phyloP scores from a whole-genome alignment of 2,329 filamentous ascomycete genomes.

The Alternaria novae-zelandiae region DNA sequence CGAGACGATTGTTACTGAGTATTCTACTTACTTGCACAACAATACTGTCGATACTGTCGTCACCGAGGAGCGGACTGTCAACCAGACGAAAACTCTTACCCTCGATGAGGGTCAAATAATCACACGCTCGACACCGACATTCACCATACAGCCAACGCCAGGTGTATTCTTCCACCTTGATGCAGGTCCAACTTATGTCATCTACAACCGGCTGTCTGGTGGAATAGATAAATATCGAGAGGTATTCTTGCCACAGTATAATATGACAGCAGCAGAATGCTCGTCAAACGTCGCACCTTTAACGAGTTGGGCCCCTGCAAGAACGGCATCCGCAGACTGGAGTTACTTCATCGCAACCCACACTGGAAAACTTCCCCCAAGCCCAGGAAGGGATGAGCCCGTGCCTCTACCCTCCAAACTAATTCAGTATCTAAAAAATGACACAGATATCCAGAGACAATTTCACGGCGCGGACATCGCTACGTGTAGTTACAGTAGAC shows the following conservation, averaged over 20 bases:
- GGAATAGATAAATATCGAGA: slow-evolving; percentile 22
- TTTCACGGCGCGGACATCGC: slow-evolving; percentile 39
- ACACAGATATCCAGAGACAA: slow-evolving; percentile 21
- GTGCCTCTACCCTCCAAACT: slow-evolving; percentile 28
- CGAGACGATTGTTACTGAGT: slow-evolving; percentile 32
- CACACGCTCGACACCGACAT: slow-evolving; percentile 29
- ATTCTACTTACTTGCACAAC: slow-evolving; percentile 34
- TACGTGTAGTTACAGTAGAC: slow-evolving; percentile 28
- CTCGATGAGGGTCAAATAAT: slow-evolving; percentile 19
- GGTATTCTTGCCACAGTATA: neutral
- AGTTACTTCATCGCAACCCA: slow-evolving; percentile 34
- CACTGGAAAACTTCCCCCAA: slow-evolving; percentile 7
- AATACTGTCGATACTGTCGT: slow-evolving; percentile 34
- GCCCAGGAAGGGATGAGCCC: neutral
- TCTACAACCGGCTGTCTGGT: slow-evolving; percentile 36
- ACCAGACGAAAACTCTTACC: slow-evolving; percentile 34
- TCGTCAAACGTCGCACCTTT: slow-evolving; percentile 17
- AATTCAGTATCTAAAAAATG: slow-evolving; percentile 30
- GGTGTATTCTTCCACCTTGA: slow-evolving; percentile 21
- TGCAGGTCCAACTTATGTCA: slow-evolving; percentile 40
- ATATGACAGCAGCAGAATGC: slow-evolving; percentile 7
- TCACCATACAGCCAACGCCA: slow-evolving; percentile 26
- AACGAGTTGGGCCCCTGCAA: slow-evolving; percentile 24
- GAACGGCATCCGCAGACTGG: slow-evolving; percentile 27
- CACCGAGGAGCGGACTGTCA: slow-evolving; percentile 29